phyloP scores from a whole-genome alignment of 805 yeast genomes.

The Yarrowia sp. region DNA sequence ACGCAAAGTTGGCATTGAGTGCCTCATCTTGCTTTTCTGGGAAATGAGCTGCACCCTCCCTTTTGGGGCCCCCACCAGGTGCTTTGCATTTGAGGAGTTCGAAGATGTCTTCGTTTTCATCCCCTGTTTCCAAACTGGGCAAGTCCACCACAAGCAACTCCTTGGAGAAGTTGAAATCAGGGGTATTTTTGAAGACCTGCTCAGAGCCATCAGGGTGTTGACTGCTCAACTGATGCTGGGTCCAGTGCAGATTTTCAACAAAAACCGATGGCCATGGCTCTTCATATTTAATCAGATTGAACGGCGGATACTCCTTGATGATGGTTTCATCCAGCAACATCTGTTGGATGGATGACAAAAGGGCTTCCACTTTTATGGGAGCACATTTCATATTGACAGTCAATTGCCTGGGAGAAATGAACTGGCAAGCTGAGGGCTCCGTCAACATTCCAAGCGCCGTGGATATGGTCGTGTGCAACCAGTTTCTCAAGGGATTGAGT shows the following conservation, averaged over 20 bases:
- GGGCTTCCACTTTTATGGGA: background rate
- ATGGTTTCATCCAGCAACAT: background rate
- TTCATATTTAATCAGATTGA: background rate
- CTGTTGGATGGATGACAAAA: background rate
- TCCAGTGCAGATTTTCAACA: background rate
- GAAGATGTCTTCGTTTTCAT: background rate
- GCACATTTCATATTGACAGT: background rate
- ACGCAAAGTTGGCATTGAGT: background rate
- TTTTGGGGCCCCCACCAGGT: background rate
- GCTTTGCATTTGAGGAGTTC: background rate
- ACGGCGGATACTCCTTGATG: background rate
- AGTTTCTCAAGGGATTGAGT: background rate
- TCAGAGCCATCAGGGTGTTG: background rate
- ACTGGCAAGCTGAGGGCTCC: background rate
- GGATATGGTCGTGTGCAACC: background rate
- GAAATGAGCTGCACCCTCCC: background rate
- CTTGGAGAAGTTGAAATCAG: background rate
- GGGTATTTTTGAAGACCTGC: background rate
- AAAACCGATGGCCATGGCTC: background rate
- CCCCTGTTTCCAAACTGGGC: background rate
- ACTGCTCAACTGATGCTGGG: background rate
- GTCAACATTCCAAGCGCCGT: background rate
- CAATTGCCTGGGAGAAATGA: background rate
- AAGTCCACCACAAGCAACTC: background rate
- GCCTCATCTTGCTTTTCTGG: background rate